Evolutionary conservation across 768 basidiomycete species (phyloP).

Genomic region (Ramaria rubella): DNA sequence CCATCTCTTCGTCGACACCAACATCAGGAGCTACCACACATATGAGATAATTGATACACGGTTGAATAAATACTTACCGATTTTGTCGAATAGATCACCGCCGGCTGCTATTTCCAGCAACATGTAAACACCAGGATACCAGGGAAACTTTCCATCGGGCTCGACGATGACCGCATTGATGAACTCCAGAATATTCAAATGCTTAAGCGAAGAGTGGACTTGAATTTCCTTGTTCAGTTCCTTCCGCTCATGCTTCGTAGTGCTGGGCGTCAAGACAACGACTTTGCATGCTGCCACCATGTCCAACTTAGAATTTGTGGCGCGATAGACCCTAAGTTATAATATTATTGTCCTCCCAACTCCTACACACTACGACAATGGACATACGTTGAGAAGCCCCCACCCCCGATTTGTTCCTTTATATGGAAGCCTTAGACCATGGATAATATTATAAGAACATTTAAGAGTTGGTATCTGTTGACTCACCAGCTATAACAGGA

Average conservation of each 20-base stretch:
- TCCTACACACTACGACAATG: slow-evolving; percentile 28
- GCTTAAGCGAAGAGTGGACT: slow-evolving; percentile 75
- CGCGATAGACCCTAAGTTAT: slow-evolving; percentile 69
- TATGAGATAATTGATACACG: background rate
- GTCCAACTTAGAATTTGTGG: slow-evolving; percentile 59
- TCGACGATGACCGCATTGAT: slow-evolving; percentile 74
- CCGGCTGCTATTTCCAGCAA: slow-evolving; percentile 87
- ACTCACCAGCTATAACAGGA: slow-evolving; percentile 4
- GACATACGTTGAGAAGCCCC: slow-evolving; percentile 85
- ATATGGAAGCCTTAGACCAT: slow-evolving; percentile 62
- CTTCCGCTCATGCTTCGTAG: slow-evolving; percentile 67
- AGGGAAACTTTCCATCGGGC: slow-evolving; percentile 32
- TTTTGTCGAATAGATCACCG: slow-evolving; percentile 98
- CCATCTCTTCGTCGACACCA: slow-evolving; percentile 79
- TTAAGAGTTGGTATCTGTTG: background rate
- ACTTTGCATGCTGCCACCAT: slow-evolving; percentile 86
- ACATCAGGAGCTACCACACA: slow-evolving; percentile 62
- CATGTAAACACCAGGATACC: slow-evolving; percentile 84
- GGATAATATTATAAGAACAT: background rate
- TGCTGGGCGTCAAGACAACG: slow-evolving; percentile 54
- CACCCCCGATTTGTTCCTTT: slow-evolving; percentile 74
- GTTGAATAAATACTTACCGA: slow-evolving; percentile 50
- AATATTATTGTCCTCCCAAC: background rate
- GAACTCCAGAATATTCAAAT: slow-evolving; percentile 78
- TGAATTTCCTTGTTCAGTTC: slow-evolving; percentile 87